Percentiles rank a stretch among this genome's conserved stretches.
Evolutionary conservation across 2,329 filamentous ascomycete species (phyloP).

Genomic region (Bisporella sp.): DNA sequence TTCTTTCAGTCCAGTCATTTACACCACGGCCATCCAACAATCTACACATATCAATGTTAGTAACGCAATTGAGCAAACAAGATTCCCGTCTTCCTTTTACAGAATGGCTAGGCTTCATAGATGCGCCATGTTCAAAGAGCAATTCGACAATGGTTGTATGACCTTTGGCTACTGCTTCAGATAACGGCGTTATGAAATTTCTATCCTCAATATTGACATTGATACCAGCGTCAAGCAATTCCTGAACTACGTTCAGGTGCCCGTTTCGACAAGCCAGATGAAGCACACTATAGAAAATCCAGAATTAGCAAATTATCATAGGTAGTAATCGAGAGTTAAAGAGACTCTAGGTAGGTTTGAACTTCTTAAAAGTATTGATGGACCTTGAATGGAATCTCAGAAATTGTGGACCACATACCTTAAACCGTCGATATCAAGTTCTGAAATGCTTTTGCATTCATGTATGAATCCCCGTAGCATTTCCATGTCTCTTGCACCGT

Average conservation of each 20-base stretch:
- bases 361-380: no score
- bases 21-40: no score
- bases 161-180: background rate
- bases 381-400: no score
- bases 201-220: constrained; percentile 1
- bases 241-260: constrained; percentile 1
- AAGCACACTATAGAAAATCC: constrained; percentile 1
- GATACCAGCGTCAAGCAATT: constrained; percentile 1
- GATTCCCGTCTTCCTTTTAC: no score
- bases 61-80: no score
- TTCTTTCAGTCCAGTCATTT: no score
- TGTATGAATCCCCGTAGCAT: background rate
- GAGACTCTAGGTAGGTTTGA: no score
- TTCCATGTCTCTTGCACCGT: background rate
- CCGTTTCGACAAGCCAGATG: background rate
- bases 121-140: background rate
- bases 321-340: background rate
- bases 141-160: constrained; percentile 1
- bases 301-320: background rate
- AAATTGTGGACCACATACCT: no score
- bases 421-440: no score
- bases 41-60: no score
- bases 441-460: no score
- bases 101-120: background rate
- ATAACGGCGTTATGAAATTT: background rate